phyloP scores from a whole-genome alignment of 129 eudicot genomes.

The Ambrosia artemisiifolia region DNA sequence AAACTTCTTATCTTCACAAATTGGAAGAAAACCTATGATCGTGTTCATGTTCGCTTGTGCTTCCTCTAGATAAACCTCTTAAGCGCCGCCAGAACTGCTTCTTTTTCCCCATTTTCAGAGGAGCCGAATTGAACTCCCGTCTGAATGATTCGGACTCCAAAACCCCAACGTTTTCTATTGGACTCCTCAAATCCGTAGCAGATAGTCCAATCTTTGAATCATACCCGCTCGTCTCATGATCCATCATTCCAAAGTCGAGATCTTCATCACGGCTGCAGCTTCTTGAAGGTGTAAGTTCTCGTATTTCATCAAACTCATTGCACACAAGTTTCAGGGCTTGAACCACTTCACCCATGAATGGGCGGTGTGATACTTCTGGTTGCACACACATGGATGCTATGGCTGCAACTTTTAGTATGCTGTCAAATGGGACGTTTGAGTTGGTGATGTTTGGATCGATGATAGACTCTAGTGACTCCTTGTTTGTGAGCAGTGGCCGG shows the following conservation, averaged over 20 bases:
- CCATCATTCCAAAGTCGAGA: conserved; percentile 35
- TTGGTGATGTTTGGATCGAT: conserved; percentile 48
- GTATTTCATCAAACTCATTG: conserved; percentile 73
- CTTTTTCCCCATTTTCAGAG: conserved; percentile 59
- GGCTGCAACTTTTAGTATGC: conserved; percentile 74
- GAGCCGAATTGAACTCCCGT: conserved; percentile 76
- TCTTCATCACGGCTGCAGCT: conserved; percentile 36
- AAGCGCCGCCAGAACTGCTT: conserved; percentile 61
- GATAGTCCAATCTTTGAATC: conserved; percentile 46
- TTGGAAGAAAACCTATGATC: conserved; percentile 45
- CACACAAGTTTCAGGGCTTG: conserved; percentile 92
- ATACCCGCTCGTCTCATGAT: conserved; percentile 23
- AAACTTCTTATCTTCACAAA: conserved; percentile 15
- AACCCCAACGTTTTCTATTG: conserved; percentile 38
- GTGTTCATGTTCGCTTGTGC: conserved; percentile 45
- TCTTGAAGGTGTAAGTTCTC: conserved; percentile 40
- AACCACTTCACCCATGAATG: conserved; percentile 98
- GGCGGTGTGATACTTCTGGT: conserved; percentile 91
- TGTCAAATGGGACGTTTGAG: conserved; percentile 55
- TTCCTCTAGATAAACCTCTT: conserved; percentile 64
- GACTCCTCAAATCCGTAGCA: conserved; percentile 53
- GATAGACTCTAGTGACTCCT: conserved; percentile 55
- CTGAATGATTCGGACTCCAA: conserved; percentile 57
- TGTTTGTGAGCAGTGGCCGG: conserved; percentile 72
- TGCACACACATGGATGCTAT: conserved; percentile 99